Evolutionary conservation across 805 yeast species (phyloP).

Genomic region (Ogataea pini): DNA sequence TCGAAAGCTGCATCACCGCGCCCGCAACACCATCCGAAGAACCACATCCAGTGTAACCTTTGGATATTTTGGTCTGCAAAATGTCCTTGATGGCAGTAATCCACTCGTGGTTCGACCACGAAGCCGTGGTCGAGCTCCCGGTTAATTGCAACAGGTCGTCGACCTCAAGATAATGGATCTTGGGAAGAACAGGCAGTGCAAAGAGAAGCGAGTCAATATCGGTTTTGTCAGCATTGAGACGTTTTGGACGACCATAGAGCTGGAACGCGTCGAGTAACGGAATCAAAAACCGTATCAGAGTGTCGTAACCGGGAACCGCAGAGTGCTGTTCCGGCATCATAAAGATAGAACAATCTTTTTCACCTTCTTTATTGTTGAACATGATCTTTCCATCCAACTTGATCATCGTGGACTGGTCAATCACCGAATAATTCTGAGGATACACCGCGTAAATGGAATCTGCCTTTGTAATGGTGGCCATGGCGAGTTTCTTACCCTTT

Average conservation of each 20-base stretch:
- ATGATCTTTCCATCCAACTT: slow-evolving; percentile 82
- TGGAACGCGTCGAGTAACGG: slow-evolving; percentile 76
- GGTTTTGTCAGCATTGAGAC: slow-evolving; percentile 70
- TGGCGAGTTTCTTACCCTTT: slow-evolving; percentile 65
- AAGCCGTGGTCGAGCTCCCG: slow-evolving; percentile 31
- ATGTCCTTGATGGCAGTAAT: slow-evolving; percentile 53
- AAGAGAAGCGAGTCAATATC: slow-evolving; percentile 68
- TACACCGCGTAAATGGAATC: slow-evolving; percentile 84
- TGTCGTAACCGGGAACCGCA: slow-evolving; percentile 80
- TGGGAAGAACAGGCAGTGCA: slow-evolving; percentile 82
- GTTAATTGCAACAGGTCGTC: slow-evolving; percentile 54
- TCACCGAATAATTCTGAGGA: slow-evolving; percentile 78
- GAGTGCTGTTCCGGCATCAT: slow-evolving; percentile 84
- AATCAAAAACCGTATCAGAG: slow-evolving; percentile 75
- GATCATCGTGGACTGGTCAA: slow-evolving; percentile 85
- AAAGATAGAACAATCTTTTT: slow-evolving; percentile 64
- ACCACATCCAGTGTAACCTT: slow-evolving; percentile 82
- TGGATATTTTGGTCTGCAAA: slow-evolving; percentile 50
- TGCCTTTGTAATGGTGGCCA: slow-evolving; percentile 78
- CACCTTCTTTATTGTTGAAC: slow-evolving; percentile 51
- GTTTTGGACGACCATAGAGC: slow-evolving; percentile 79
- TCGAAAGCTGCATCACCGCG: slow-evolving; percentile 40
- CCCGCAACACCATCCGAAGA: slow-evolving; percentile 61
- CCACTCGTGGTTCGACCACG: slow-evolving; percentile 68
- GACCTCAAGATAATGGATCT: slow-evolving; percentile 67